These are phyloP conservation scores for Craterostigma plantagineum DNA, from an alignment of 257 asterid species.

Conservation along the genomic window DNA sequence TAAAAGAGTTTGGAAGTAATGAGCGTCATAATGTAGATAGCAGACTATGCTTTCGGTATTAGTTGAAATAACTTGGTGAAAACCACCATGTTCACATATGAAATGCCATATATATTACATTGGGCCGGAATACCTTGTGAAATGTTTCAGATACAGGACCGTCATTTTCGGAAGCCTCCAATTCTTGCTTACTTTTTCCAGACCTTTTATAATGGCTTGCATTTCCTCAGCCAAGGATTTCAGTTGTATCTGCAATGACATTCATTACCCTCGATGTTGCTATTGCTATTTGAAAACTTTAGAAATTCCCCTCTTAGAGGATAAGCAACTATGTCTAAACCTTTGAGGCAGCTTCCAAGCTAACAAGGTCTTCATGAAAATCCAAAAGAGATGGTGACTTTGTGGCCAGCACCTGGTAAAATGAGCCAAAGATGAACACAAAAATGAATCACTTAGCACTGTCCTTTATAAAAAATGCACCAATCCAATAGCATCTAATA, in stretches of 20 bases:
- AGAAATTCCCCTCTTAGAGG: constrained; percentile 9
- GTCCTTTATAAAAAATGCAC: neutral
- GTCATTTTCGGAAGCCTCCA: constrained; percentile 74
- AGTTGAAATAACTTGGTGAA: too few species aligned
- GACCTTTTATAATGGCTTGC: constrained; percentile 95
- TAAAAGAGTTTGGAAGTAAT: constrained; percentile 3
- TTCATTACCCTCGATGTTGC: constrained; percentile 1
- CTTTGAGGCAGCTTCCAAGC: constrained; percentile 91
- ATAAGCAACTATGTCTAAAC: constrained; percentile 16
- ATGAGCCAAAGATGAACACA: constrained; percentile 8
- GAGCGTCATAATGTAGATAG: constrained; percentile 1
- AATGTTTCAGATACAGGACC: constrained; percentile 92
- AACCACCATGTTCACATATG: too few species aligned
- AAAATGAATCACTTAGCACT: neutral
- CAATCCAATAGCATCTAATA: too few species aligned
- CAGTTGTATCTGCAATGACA: constrained; percentile 64
- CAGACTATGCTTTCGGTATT: too few species aligned
- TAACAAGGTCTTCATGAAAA: constrained; percentile 56
- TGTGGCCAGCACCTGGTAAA: constrained; percentile 64
- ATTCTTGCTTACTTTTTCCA: constrained; percentile 88
- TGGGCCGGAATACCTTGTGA: constrained; percentile 38
- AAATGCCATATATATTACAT: constrained; percentile 9
- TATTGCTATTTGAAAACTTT: constrained; percentile 7
- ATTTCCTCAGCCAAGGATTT: constrained; percentile 98
- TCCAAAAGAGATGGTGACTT: constrained; percentile 54